phyloP scores from a whole-genome alignment of 1,139 yeast species.

The Saccharomyces hybrid region DNA sequence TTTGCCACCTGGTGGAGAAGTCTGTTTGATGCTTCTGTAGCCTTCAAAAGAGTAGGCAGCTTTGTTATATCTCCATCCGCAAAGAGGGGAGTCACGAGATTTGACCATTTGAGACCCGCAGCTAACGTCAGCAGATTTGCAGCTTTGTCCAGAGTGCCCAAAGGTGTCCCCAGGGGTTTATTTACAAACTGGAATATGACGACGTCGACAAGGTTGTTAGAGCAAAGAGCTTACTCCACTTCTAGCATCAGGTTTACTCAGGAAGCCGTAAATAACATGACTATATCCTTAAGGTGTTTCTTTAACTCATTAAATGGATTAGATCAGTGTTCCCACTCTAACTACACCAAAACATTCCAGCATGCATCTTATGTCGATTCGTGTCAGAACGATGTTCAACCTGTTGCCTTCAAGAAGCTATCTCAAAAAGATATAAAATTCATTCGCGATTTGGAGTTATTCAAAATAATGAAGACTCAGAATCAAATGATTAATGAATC shows the following conservation, averaged over 20 bases:
- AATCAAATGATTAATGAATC: conserved; percentile 8
- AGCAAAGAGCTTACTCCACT: conserved; percentile 12
- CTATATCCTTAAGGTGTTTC: conserved; percentile 33
- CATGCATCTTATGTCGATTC: neutral
- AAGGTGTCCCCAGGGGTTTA: conserved; percentile 16
- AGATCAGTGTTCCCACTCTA: conserved; percentile 3
- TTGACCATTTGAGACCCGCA: neutral
- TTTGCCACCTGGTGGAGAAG: neutral
- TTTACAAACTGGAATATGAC: conserved; percentile 17
- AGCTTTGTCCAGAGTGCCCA: conserved; percentile 9
- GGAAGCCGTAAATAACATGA: conserved; percentile 37
- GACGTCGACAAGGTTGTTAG: conserved; percentile 7
- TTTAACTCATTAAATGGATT: conserved; percentile 29
- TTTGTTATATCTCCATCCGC: neutral
- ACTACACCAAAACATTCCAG: neutral
- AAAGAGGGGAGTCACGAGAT: neutral
- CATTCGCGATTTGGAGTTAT: conserved; percentile 35
- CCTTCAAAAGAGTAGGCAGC: neutral
- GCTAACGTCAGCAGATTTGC: conserved; percentile 2
- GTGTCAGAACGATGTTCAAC: neutral
- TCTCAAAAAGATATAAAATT: conserved; percentile 9
- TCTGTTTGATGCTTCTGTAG: neutral
- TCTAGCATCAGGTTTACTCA: conserved; percentile 24
- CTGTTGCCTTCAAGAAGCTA: conserved; percentile 1
- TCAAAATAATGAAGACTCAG: conserved; percentile 31